Conservation (phyloP, 345 rosid species). For the Eucalyptus erythrocorys region DNA sequence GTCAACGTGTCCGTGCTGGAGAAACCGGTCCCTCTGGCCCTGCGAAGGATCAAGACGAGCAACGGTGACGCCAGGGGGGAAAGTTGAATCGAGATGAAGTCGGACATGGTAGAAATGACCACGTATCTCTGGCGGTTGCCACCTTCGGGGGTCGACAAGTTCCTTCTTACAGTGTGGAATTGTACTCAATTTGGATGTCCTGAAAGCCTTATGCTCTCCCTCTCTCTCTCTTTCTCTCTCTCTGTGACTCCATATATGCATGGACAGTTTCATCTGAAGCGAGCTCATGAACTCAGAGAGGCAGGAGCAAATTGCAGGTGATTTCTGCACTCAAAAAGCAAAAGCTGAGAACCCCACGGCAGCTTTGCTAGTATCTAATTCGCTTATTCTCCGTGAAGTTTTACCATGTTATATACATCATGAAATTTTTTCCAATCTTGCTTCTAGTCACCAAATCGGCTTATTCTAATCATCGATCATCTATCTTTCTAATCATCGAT, state of each 20-base stretch:
- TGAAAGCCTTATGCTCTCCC: neutral
- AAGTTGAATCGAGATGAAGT: neutral
- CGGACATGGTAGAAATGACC: neutral
- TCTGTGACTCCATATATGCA: neutral
- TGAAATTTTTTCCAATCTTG: neutral
- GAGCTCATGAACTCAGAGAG: neutral
- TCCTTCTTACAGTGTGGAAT: neutral
- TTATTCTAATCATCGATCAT: neutral
- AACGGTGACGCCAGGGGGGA: neutral
- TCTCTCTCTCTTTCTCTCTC: neutral
- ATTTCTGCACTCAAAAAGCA: neutral
- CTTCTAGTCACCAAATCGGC: neutral
- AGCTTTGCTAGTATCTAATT: neutral
- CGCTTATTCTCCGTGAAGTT: neutral
- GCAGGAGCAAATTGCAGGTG: neutral
- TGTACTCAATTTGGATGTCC: neutral
- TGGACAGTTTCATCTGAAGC: neutral
- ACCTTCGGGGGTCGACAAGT: neutral
- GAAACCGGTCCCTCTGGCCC: slow-evolving; percentile 45
- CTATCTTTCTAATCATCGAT: neutral
- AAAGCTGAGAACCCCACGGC: neutral
- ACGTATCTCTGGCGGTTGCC: neutral
- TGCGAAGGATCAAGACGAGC: slow-evolving; percentile 36
- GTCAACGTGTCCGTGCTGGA: slow-evolving; percentile 61
- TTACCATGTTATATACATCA: neutral